Evolutionary conservation across 2,329 filamentous ascomycete genomes (phyloP), one percentile per base, ranked within the genome.

Genomic region (Scedosporium dehoogii): DNA sequence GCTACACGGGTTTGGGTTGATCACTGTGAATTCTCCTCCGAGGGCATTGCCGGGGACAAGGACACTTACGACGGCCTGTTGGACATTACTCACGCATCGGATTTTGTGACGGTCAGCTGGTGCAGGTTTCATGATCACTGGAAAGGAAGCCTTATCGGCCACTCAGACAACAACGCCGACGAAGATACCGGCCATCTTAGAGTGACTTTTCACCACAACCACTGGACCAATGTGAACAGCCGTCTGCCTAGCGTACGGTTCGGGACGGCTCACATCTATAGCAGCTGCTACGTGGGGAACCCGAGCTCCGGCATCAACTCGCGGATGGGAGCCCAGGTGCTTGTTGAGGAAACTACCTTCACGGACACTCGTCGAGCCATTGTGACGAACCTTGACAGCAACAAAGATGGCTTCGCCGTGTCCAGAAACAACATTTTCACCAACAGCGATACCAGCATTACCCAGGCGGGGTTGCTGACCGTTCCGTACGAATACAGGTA

Each of bases 141-240:
- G 53, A 87, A 87, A 73, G 82, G 78, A 29, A 83, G 81, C 0
- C 77, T 87, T 14, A 75, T 87, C 60, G 85, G 83, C 5, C 84
- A 87, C 76, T 82, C 79, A 6, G 82, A 87, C 73, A 79, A 69
- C 71, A 86, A 86, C 71, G 74, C 67, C 5, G 75, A 70, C 38
- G 83, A 86, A 66, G 85, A 87, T 68, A 81, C 70, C 2, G 84
- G 85, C 63, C 77, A 81, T 66, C 73, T 87, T 16, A 80, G 75
- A 65, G 75, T 87, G 23, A 87, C 85, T 25, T 85, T 84, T 69
- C 76, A 78, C 71, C 80, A 85, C 73, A 87, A 87, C 78, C 77
- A 83, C 75, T 86, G 77, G 74, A 67, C 72, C 64, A 85, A 86
- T 72, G 73, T 86, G 65, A 82, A 85, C 74, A 84, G 81, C 14